Evolutionary conservation across 352 stramenopile genomes (phyloP).

Genomic region (Phytophthora cactorum): DNA sequence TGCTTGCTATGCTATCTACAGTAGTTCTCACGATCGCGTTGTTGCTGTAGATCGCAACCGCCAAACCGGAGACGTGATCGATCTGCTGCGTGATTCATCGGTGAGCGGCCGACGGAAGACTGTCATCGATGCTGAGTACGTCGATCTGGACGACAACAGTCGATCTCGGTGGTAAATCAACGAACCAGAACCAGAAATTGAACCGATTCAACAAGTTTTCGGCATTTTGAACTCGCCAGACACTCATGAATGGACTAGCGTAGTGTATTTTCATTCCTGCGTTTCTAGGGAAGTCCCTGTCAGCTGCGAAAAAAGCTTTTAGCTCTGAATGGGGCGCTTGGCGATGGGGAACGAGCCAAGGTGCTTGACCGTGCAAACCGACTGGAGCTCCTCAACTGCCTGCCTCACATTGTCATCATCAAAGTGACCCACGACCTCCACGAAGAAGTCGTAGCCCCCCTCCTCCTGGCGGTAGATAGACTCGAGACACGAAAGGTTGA

Average conservation of each 20-base stretch:
- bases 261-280: constrained; percentile 12
- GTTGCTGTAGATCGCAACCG: constrained; percentile 54
- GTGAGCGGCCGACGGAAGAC: constrained; percentile 49
- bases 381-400: constrained; percentile 62
- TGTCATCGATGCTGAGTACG: constrained; percentile 77
- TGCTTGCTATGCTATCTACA: constrained; percentile 1
- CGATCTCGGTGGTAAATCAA: constrained; percentile 31
- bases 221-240: constrained; percentile 6
- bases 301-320: constrained; percentile 8
- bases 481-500: constrained; percentile 88
- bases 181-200: neutral
- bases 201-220: constrained; percentile 2
- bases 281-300: constrained; percentile 20
- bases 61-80: constrained; percentile 65
- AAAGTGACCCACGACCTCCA: constrained; percentile 82
- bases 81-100: constrained; percentile 60
- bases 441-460: constrained; percentile 86
- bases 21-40: constrained; percentile 4
- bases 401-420: constrained; percentile 67
- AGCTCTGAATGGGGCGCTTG: constrained; percentile 55
- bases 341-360: constrained; percentile 82
- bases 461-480: constrained; percentile 83
- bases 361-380: constrained; percentile 74
- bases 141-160: constrained; percentile 53
- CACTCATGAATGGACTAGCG: neutral